These are phyloP conservation scores for Prosopis cineraria DNA, from an alignment of 306 rosid species.

Conservation along the genomic window DNA sequence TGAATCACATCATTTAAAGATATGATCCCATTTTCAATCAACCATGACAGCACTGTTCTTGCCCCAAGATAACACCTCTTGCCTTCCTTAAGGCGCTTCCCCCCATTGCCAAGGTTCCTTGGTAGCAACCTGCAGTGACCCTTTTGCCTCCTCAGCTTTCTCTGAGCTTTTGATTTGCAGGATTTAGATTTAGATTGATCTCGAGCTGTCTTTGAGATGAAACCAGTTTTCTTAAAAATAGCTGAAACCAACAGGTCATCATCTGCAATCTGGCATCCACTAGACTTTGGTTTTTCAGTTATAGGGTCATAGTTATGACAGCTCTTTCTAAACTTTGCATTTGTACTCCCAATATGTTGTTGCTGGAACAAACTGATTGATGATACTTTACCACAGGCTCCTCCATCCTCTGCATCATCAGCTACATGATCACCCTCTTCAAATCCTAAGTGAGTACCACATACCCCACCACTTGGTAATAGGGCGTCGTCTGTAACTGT, in stretches of 20 bases:
- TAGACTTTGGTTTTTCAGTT: conserved; percentile 51
- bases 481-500: conserved; percentile 47
- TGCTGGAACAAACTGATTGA: conserved; percentile 43
- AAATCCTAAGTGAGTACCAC: conserved; percentile 40
- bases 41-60: conserved; percentile 86
- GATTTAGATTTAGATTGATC: conserved; percentile 52
- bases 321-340: conserved; percentile 41
- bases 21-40: conserved; percentile 74
- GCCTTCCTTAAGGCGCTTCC: conserved; percentile 69
- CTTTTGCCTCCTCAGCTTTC: conserved; percentile 65
- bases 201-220: conserved; percentile 41
- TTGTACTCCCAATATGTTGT: conserved; percentile 47
- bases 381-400: conserved; percentile 39
- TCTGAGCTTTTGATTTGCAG: conserved; percentile 53
- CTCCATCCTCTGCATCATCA: conserved; percentile 45
- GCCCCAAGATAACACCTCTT: conserved; percentile 60
- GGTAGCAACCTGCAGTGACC: conserved; percentile 75
- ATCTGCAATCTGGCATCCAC: conserved; percentile 74
- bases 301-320: conserved; percentile 35
- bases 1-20: conserved; percentile 74
- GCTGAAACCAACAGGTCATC: conserved; percentile 92
- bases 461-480: conserved; percentile 41
- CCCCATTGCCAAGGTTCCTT: conserved; percentile 70
- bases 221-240: conserved; percentile 68
- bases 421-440: conserved; percentile 49